Conservation (phyloP, 108 stramenopile genomes). For the Conticribra weissflogii region DNA sequence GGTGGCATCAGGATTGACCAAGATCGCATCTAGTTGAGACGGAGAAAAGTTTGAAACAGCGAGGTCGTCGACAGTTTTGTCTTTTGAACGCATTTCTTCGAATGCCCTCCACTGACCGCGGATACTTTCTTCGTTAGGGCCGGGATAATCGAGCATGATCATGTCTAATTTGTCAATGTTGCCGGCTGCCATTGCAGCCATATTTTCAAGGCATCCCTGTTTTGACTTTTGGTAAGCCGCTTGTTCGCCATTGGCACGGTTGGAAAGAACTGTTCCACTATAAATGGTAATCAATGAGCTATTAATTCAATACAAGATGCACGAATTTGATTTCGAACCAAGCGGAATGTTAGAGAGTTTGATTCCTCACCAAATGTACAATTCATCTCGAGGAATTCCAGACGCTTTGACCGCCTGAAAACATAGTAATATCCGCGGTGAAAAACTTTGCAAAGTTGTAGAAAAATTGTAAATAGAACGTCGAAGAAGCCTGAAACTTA, state of each 20-base stretch:
- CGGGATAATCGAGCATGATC: slow-evolving; percentile 87
- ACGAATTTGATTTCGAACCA: no score
- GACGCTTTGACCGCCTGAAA: slow-evolving; percentile 62
- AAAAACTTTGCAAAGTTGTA: no score
- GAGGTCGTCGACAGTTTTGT: slow-evolving; percentile 54
- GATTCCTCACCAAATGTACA: slow-evolving; percentile 68
- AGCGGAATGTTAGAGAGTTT: no score
- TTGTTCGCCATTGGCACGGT: slow-evolving; percentile 63
- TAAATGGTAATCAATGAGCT: neutral
- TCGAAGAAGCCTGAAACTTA: slow-evolving; percentile 2
- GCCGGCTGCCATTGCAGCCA: slow-evolving; percentile 63
- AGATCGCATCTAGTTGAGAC: slow-evolving; percentile 68
- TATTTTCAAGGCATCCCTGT: slow-evolving; percentile 71
- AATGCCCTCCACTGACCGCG: slow-evolving; percentile 76
- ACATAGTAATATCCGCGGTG: no score
- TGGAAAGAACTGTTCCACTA: slow-evolving; percentile 74
- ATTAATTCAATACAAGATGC: no score
- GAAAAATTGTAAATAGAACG: no score
- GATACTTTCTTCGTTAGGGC: slow-evolving; percentile 73
- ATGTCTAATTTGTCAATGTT: slow-evolving; percentile 75
- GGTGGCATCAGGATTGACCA: slow-evolving; percentile 43
- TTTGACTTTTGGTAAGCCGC: slow-evolving; percentile 63
- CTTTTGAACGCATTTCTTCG: slow-evolving; percentile 65
- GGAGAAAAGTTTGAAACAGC: slow-evolving; percentile 77
- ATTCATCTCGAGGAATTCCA: slow-evolving; percentile 67